Evolutionary conservation across 2,329 filamentous ascomycete genomes (phyloP), one percentile per base, ranked within the genome.

Genomic region (Macrophomina phaseolina): DNA sequence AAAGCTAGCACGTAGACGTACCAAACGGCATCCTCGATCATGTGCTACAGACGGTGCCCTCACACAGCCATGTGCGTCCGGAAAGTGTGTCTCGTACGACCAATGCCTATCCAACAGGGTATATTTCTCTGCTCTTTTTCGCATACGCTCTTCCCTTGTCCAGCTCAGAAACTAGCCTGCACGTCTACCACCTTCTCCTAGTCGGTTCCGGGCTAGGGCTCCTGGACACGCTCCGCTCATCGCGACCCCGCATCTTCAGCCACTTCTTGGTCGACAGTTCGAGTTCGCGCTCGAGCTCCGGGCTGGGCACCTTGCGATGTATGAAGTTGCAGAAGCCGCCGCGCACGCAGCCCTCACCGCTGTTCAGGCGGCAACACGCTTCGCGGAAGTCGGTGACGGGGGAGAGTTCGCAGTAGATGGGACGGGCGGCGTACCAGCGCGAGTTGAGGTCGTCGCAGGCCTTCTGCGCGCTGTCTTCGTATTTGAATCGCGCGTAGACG

Each of bases 321-420:
- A 99, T 99, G 80, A 99, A 99, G 81, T 99, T 99, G 86, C 95
- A 99, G 84, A 98, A 98, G 38, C 95, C 95, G 69, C 94, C 95
- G 71, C 95, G 87, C 51, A 97, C 93, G 81, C 95, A 99, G 52
- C 95, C 95, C 80, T 98, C 95, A 69, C 95, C 95, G 46, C 88
- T 91, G 77, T 99, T 99, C 32, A 98, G 85, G 65, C 95, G 88
- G 81, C 95, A 99, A 80, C 95, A 99, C 18, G 95, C 95, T 84
- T 99, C 95, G 78, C 95, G 87, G 81, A 99, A 99, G 82, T 99
- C 95, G 70, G 95, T 99, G 66, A 99, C 95, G 73, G 95, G 95
- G 64, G 90, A 94, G 66, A 99, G 84, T 82, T 99, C 95, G 88
- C 94, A 97, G 85, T 99, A 99, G 81, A 99, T 97, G 70, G 95